Conservation (phyloP, 2,329 filamentous ascomycete genomes). For the Claviceps spartinae region DNA sequence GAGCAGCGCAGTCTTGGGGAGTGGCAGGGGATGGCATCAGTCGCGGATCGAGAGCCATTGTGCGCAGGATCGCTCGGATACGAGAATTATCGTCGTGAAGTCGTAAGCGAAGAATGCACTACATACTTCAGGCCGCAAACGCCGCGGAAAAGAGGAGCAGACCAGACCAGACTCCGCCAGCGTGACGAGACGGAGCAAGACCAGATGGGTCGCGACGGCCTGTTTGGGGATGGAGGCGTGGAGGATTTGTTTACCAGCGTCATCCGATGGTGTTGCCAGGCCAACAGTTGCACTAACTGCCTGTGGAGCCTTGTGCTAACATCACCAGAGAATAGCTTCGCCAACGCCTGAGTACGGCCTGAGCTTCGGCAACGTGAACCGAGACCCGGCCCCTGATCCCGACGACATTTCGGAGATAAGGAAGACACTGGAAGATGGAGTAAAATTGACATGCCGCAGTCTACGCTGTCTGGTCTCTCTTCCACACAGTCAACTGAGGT, state of each 20-base stretch:
- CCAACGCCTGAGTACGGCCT: too few relatives aligned
- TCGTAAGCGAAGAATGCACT: slow-evolving; percentile 26
- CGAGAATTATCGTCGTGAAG: slow-evolving; percentile 25
- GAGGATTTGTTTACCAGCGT: slow-evolving; percentile 21
- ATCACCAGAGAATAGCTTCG: too few relatives aligned
- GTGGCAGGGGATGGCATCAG: slow-evolving; percentile 30
- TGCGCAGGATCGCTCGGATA: slow-evolving; percentile 25
- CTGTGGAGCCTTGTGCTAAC: too few relatives aligned
- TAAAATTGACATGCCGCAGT: too few relatives aligned
- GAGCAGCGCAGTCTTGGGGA: slow-evolving; percentile 15
- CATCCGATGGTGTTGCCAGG: slow-evolving; percentile 19
- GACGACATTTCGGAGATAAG: too few relatives aligned
- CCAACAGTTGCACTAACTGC: slow-evolving; percentile 2
- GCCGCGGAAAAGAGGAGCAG: not conserved
- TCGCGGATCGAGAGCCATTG: slow-evolving; percentile 29
- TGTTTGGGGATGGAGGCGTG: slow-evolving; percentile 1
- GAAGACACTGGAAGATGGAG: too few relatives aligned
- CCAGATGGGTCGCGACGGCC: not conserved
- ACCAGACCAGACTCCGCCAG: not conserved
- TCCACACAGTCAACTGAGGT: too few relatives aligned
- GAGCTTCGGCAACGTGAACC: too few relatives aligned
- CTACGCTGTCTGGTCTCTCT: too few relatives aligned
- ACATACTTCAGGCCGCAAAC: slow-evolving; percentile 16
- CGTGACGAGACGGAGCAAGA: not conserved
- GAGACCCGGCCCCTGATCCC: too few relatives aligned